Conservation (phyloP, 2,329 filamentous ascomycete genomes). For the Akanthomyces uredinophilus region DNA sequence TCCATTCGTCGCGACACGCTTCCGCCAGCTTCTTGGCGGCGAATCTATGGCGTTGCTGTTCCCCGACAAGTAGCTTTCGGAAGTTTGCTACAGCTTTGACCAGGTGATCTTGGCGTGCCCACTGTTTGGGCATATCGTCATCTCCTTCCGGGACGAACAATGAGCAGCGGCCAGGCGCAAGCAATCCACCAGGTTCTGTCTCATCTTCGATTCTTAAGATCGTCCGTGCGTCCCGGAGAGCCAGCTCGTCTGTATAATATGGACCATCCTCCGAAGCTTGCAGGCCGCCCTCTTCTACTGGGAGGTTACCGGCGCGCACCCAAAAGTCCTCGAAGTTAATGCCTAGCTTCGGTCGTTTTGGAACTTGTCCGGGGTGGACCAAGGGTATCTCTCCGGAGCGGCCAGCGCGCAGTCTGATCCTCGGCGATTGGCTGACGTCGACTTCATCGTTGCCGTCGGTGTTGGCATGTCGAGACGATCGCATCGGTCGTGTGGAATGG, state of each 20-base stretch:
- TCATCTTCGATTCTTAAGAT: slow-evolving; percentile 68
- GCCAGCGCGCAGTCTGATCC: slow-evolving; percentile 45
- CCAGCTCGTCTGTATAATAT: slow-evolving; percentile 55
- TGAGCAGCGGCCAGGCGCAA: slow-evolving; percentile 66
- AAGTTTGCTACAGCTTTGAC: slow-evolving; percentile 75
- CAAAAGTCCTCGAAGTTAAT: slow-evolving; percentile 56
- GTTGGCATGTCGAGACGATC: slow-evolving; percentile 37
- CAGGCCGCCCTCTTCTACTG: slow-evolving; percentile 56
- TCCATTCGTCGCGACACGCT: slow-evolving; percentile 71
- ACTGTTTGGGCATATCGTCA: slow-evolving; percentile 72
- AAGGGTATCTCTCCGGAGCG: slow-evolving; percentile 44
- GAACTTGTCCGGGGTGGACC: slow-evolving; percentile 54
- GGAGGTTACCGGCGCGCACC: slow-evolving; percentile 42
- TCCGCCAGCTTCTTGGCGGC: slow-evolving; percentile 75
- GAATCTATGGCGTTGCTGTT: slow-evolving; percentile 72
- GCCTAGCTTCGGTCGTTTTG: slow-evolving; percentile 48
- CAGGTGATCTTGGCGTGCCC: slow-evolving; percentile 83
- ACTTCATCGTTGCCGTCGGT: slow-evolving; percentile 20
- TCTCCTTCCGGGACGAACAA: slow-evolving; percentile 66
- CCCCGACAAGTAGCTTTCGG: slow-evolving; percentile 70
- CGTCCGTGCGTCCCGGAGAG: slow-evolving; percentile 62
- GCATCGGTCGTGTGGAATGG: slow-evolving; percentile 39
- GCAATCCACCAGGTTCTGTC: slow-evolving; percentile 66
- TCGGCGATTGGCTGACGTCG: slow-evolving; percentile 30
- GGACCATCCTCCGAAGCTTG: slow-evolving; percentile 50